Conservation (phyloP, 148 eudicot genomes). For the Nyssa sinensis region DNA sequence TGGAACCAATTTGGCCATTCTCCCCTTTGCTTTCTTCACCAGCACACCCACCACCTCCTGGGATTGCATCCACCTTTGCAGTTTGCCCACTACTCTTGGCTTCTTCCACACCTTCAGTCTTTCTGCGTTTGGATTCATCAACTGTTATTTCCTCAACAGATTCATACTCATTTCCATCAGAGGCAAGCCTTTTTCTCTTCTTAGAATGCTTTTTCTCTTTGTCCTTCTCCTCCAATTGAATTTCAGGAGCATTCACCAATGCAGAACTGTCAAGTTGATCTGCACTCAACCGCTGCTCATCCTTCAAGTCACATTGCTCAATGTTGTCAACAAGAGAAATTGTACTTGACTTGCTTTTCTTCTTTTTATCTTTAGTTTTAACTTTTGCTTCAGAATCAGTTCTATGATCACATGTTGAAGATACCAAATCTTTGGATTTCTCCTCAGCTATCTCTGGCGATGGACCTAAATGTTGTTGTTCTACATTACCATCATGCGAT, state of each 20-base stretch:
- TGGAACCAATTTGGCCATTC: slow-evolving; percentile 12
- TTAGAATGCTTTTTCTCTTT: slow-evolving; percentile 52
- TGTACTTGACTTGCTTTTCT: slow-evolving; percentile 31
- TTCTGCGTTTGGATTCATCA: slow-evolving; percentile 58
- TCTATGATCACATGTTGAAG: background rate
- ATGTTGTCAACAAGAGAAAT: slow-evolving; percentile 17
- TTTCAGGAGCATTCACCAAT: slow-evolving; percentile 9
- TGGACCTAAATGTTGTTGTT: slow-evolving; percentile 12
- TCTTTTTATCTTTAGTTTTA: slow-evolving; percentile 50
- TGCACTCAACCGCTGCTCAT: background rate
- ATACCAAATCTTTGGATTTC: background rate
- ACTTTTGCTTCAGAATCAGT: slow-evolving; percentile 7
- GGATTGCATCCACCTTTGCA: slow-evolving; percentile 10
- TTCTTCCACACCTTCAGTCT: slow-evolving; percentile 39
- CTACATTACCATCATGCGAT: slow-evolving; percentile 19
- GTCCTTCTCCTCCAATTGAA: slow-evolving; percentile 17
- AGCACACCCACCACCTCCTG: background rate
- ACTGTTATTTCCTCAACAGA: slow-evolving; percentile 21
- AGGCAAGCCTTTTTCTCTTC: slow-evolving; percentile 59
- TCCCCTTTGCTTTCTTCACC: slow-evolving; percentile 14
- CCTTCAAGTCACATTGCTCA: slow-evolving; percentile 14
- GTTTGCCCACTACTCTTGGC: slow-evolving; percentile 24
- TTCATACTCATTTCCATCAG: slow-evolving; percentile 36
- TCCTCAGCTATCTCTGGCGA: slow-evolving; percentile 8
- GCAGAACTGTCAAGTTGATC: background rate